phyloP scores from a whole-genome alignment of 2,329 filamentous ascomycete species.

The Amesomyces nigricolor region DNA sequence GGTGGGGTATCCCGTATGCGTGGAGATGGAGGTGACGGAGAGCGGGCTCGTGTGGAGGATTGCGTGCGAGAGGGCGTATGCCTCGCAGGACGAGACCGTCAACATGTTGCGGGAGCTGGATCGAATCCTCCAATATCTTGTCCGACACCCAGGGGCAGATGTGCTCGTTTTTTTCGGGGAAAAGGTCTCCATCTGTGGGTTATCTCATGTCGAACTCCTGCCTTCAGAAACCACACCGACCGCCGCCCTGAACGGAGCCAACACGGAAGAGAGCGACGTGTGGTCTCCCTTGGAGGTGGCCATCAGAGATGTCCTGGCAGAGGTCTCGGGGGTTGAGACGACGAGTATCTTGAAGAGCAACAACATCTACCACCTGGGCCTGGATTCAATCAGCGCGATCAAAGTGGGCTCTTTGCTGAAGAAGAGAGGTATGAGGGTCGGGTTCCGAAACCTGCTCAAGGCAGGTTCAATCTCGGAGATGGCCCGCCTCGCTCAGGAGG shows the following conservation, averaged over 20 bases:
- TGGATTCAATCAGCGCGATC: conserved; percentile 90
- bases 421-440: conserved; percentile 55
- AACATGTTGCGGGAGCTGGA: conserved; percentile 57
- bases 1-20: conserved; percentile 75
- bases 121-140: conserved; percentile 49
- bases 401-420: conserved; percentile 69
- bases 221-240: not conserved
- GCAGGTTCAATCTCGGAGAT: conserved; percentile 62
- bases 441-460: conserved; percentile 65
- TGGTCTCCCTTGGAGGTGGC: conserved; percentile 35
- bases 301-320: conserved; percentile 45
- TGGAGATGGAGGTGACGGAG: conserved; percentile 65
- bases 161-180: conserved; percentile 49
- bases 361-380: conserved; percentile 75
- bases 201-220: conserved; percentile 40
- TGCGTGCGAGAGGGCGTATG: conserved; percentile 57
- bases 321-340: conserved; percentile 56
- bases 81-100: conserved; percentile 41
- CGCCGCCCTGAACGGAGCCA: not conserved
- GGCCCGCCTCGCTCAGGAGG: conserved; percentile 32
- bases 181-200: conserved; percentile 58
- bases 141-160: conserved; percentile 42
- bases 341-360: conserved; percentile 54
- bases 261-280: not conserved
- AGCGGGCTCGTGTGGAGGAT: conserved; percentile 61